Evolutionary conservation across 2,329 filamentous ascomycete genomes (phyloP).

Genomic region (Cladophialophora bantiana): DNA sequence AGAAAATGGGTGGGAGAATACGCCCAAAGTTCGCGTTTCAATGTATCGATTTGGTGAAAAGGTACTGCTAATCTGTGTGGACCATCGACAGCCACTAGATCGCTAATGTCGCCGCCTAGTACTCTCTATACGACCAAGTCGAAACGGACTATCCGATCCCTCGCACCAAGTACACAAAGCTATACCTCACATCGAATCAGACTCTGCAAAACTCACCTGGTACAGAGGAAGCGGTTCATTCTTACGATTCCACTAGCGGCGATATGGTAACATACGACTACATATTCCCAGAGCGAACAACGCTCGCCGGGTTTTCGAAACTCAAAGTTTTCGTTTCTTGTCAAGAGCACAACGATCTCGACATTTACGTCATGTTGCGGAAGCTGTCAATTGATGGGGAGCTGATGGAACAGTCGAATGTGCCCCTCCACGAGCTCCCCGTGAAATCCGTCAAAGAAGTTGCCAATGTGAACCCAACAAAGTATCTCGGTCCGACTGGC

Average conservation of each 20-base stretch:
- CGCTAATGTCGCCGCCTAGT: slow-evolving; percentile 8
- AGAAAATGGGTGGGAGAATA: slow-evolving; percentile 56
- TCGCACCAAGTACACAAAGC: slow-evolving; percentile 37
- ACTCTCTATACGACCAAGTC: slow-evolving; percentile 39
- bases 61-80: neutral
- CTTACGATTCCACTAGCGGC: slow-evolving; percentile 19
- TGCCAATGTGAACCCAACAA: slow-evolving; percentile 46
- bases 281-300: slow-evolving; percentile 48
- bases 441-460: slow-evolving; percentile 47
- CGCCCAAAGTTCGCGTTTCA: slow-evolving; percentile 50
- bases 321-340: slow-evolving; percentile 57
- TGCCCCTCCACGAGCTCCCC: slow-evolving; percentile 50
- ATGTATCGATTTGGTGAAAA: slow-evolving; percentile 21
- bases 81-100: neutral
- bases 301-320: slow-evolving; percentile 57
- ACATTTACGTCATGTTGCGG: slow-evolving; percentile 53
- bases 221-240: slow-evolving; percentile 13
- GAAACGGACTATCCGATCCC: slow-evolving; percentile 41
- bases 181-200: slow-evolving; percentile 42
- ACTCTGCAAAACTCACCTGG: slow-evolving; percentile 32
- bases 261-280: slow-evolving; percentile 46
- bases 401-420: slow-evolving; percentile 52
- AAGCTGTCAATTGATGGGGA: slow-evolving; percentile 56
- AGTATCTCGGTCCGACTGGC: slow-evolving; percentile 53
- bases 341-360: slow-evolving; percentile 53